Percentiles rank a stretch among this genome's conserved stretches.
Conservation (phyloP, 768 basidiomycete species). For the Pisolithus sp. region DNA sequence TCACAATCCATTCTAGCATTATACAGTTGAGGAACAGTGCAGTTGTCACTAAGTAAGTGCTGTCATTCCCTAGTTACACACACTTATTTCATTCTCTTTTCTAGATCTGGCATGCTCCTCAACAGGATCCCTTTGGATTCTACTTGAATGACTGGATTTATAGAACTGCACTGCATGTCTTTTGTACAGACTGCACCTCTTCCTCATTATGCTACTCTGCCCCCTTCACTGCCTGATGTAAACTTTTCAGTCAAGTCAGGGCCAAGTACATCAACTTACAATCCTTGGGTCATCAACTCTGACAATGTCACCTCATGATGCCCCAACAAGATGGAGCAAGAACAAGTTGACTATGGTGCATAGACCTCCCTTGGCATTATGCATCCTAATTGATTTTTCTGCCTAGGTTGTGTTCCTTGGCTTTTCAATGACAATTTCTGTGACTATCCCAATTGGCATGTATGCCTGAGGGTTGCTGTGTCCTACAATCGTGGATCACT, state of each 20-base stretch:
- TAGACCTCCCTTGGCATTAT: not conserved
- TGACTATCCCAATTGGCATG: not conserved
- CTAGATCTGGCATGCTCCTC: too few species aligned
- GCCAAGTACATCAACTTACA: not conserved
- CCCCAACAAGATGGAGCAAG: too few species aligned
- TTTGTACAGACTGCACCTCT: not conserved
- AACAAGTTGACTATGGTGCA: too few species aligned
- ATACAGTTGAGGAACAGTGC: too few species aligned
- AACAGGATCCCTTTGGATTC: too few species aligned
- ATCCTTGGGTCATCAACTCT: too few species aligned
- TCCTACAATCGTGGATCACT: not conserved
- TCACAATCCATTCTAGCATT: too few species aligned
- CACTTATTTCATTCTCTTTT: too few species aligned
- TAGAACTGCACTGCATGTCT: not conserved
- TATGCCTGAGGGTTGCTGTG: not conserved
- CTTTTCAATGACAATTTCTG: not conserved
- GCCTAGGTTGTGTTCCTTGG: not conserved
- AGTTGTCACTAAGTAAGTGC: too few species aligned
- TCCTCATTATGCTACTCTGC: not conserved
- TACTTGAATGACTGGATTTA: not conserved
- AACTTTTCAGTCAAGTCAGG: not conserved
- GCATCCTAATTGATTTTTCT: not conserved
- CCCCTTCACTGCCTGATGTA: not conserved
- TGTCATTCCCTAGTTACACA: too few species aligned
- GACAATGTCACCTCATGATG: too few species aligned